These are phyloP conservation scores for Candolleomyces eurysporus DNA, from an alignment of 768 basidiomycete genomes.

Conservation along the genomic window DNA sequence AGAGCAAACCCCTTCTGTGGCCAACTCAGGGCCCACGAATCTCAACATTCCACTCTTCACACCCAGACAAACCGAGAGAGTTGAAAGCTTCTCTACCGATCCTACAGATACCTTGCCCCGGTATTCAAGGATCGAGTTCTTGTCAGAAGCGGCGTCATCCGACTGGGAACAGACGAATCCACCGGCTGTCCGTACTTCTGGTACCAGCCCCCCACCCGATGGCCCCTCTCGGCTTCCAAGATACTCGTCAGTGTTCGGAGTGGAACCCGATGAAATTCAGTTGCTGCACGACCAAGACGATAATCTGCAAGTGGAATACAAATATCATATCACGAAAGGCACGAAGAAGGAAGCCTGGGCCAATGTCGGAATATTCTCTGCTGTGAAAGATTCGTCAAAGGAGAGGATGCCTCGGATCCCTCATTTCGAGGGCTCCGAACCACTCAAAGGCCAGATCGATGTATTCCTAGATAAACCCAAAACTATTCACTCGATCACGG, in stretches of 20 bases:
- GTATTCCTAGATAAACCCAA: background rate
- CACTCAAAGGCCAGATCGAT: background rate
- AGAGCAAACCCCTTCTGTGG: too few relatives aligned
- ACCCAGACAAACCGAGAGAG: too few relatives aligned
- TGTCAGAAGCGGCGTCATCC: background rate
- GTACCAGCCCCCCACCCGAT: background rate
- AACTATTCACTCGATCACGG: slow-evolving; percentile 1
- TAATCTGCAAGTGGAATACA: background rate
- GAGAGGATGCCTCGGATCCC: background rate
- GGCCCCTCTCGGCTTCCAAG: background rate
- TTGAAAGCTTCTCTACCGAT: too few relatives aligned
- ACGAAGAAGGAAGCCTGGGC: background rate
- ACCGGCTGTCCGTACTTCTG: background rate
- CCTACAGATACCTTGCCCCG: too few relatives aligned
- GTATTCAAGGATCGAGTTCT: too few relatives aligned
- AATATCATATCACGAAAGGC: background rate
- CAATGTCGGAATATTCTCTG: background rate
- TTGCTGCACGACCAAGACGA: background rate
- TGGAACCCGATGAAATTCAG: background rate
- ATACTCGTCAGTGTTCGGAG: background rate
- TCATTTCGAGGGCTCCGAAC: background rate
- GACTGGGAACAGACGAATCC: background rate
- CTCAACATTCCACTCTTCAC: too few relatives aligned
- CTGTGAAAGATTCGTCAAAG: background rate
- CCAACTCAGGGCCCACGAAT: too few relatives aligned